phyloP scores from a whole-genome alignment of 208 protist species.

The Trypanosoma rangeli region DNA sequence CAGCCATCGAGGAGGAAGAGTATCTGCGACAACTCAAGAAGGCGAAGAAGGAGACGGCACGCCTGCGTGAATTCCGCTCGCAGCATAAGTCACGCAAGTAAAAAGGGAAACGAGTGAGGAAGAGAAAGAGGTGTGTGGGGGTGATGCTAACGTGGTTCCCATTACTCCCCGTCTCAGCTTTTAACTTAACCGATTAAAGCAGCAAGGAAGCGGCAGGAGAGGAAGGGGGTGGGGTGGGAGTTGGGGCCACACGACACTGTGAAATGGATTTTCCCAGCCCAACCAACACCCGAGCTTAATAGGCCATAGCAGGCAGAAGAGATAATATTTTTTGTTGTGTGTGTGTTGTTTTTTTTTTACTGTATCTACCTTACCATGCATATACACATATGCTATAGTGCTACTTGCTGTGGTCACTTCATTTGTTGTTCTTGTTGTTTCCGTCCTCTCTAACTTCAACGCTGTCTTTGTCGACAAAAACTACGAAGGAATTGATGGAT shows the following conservation, averaged over 20 bases:
- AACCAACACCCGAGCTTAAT: neutral
- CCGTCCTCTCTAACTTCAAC: neutral
- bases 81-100: constrained; percentile 85
- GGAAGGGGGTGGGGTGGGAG: neutral
- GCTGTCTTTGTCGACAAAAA: neutral
- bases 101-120: neutral
- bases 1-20: constrained; percentile 65
- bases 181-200: neutral
- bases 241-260: neutral
- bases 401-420: neutral
- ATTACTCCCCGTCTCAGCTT: neutral
- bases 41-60: constrained; percentile 92
- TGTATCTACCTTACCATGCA: neutral
- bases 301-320: neutral
- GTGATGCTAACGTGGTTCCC: neutral
- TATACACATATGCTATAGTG: neutral
- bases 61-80: constrained; percentile 83
- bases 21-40: constrained; percentile 86
- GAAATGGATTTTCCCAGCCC: neutral
- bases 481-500: constrained; percentile 1
- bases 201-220: neutral
- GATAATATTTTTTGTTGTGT: too few relatives aligned
- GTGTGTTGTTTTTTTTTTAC: neutral
- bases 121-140: neutral
- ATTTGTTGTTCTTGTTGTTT: neutral